Base-by-base conservation (phyloP, 2,329 filamentous ascomycete species). In the Colletotrichum lindemuthianum region DNA sequence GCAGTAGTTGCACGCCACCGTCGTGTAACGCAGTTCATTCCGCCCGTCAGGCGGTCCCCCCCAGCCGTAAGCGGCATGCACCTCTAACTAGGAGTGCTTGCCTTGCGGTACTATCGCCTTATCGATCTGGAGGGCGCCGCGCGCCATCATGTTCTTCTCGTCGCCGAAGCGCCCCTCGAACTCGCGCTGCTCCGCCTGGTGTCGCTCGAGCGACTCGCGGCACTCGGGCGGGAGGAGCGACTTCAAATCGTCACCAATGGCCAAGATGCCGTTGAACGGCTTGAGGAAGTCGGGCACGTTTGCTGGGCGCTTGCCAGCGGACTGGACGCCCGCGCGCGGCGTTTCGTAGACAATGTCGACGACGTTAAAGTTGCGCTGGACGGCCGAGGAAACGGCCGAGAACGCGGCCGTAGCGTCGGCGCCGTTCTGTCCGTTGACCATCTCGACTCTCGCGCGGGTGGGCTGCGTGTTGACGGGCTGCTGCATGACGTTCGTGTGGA, bases 401-500 rank as follows among this genome's bases (percentile, higher is more conserved):
- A 88, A 87, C 34, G 72, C 70, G 24, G 76, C 74, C 10, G 60
- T 65, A 0, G 71, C 40, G 15, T 70, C 68, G 3, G 73, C 68
- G 39, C 69, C 70, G 3, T 72, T 69, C 44, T 76, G 73, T 8
- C 77, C 73, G 15, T 79, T 73, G 2, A 96, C 82, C 66, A 90
- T 88, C 77, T 96, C 92, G 81, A 94, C 93, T 65, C 90, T 89
- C 9, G 89, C 93, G 70, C 93, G 92, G 2, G 93, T 96, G 3
- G 96, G 93, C 76, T 99, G 96, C 86, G 93, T 97, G 72, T 86
- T 91, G 67, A 88, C 87, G 0, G 96, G 95, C 74, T 91, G 96
- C 73, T 96, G 92, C 85, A 97, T 91, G 64, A 86, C 79, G 76
- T 99, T 99, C 58, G 96, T 98, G 79, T 98, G 94, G 33, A 95